phyloP scores from a whole-genome alignment of 768 basidiomycete genomes.

The Rhizopogon sp. region DNA sequence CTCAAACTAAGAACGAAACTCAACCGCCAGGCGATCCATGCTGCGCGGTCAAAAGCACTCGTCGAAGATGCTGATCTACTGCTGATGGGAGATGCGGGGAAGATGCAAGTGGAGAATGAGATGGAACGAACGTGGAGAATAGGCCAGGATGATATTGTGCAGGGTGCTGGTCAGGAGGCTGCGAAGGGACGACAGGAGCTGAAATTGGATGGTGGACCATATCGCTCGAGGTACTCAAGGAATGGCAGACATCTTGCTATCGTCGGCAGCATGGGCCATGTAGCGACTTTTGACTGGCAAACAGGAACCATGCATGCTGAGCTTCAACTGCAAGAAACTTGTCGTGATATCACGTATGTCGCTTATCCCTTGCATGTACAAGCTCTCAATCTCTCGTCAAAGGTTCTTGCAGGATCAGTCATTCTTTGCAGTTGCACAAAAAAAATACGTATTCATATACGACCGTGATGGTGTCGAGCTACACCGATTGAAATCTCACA shows the following conservation, averaged over 20 bases:
- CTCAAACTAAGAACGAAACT: conserved; percentile 73
- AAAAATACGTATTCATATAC: conserved; percentile 94
- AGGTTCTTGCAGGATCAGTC: conserved; percentile 93
- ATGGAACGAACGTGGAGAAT: conserved; percentile 91
- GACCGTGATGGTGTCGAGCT: conserved; percentile 92
- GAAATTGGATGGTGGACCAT: conserved; percentile 82
- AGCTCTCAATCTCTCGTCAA: not conserved
- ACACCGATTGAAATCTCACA: conserved; percentile 75
- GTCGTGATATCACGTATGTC: conserved; percentile 85
- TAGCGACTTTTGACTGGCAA: conserved; percentile 93
- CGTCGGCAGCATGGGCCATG: conserved; percentile 77
- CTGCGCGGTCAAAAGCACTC: conserved; percentile 57
- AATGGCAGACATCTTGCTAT: conserved; percentile 92
- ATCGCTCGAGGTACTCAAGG: conserved; percentile 78
- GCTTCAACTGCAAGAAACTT: conserved; percentile 84
- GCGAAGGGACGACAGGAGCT: conserved; percentile 72
- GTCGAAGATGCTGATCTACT: conserved; percentile 70
- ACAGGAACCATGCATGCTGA: conserved; percentile 82
- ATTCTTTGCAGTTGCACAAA: conserved; percentile 92
- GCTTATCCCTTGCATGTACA: not conserved
- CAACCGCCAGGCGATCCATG: conserved; percentile 52
- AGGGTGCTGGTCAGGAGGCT: conserved; percentile 68
- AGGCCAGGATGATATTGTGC: conserved; percentile 70
- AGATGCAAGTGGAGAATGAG: conserved; percentile 69
- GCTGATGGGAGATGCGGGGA: conserved; percentile 64